Percentiles rank a stretch among this genome's conserved stretches.
phyloP scores from a whole-genome alignment of 2,329 filamentous ascomycete genomes.

The Gnomoniopsis sp. region DNA sequence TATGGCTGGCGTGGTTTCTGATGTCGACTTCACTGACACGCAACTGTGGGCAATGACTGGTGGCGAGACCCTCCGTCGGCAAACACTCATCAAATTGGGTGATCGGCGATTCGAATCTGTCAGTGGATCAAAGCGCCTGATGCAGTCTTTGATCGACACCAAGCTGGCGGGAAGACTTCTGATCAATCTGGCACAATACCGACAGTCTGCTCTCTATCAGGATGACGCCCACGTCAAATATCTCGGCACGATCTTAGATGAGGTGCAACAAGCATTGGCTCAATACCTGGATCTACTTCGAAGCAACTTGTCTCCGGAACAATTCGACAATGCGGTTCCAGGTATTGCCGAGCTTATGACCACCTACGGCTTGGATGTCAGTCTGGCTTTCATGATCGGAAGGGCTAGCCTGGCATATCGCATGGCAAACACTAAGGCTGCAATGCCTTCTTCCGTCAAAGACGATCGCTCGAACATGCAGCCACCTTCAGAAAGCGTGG shows the following conservation, averaged over 20 bases:
- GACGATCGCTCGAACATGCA: conserved; percentile 28
- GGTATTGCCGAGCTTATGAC: conserved; percentile 69
- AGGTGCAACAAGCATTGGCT: conserved; percentile 78
- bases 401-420: conserved; percentile 70
- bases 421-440: conserved; percentile 34
- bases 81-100: conserved; percentile 74
- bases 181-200: conserved; percentile 87
- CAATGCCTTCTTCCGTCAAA: conserved; percentile 21
- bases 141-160: conserved; percentile 74
- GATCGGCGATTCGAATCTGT: conserved; percentile 78
- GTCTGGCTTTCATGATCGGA: conserved; percentile 80
- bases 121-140: conserved; percentile 73
- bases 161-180: conserved; percentile 78
- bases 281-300: conserved; percentile 89
- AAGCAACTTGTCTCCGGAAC: conserved; percentile 68
- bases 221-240: conserved; percentile 81
- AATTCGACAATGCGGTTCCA: conserved; percentile 78
- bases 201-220: conserved; percentile 79
- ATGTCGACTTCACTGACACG: conserved; percentile 81
- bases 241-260: conserved; percentile 82
- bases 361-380: conserved; percentile 75
- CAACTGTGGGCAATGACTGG: conserved; percentile 88
- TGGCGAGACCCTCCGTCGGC: conserved; percentile 72
- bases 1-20: conserved; percentile 90
- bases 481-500: conserved; percentile 27